Evolutionary conservation across 2,329 filamentous ascomycete species (phyloP), one percentile per base, ranked within the genome.

Genomic region (Aureobasidium sp.): DNA sequence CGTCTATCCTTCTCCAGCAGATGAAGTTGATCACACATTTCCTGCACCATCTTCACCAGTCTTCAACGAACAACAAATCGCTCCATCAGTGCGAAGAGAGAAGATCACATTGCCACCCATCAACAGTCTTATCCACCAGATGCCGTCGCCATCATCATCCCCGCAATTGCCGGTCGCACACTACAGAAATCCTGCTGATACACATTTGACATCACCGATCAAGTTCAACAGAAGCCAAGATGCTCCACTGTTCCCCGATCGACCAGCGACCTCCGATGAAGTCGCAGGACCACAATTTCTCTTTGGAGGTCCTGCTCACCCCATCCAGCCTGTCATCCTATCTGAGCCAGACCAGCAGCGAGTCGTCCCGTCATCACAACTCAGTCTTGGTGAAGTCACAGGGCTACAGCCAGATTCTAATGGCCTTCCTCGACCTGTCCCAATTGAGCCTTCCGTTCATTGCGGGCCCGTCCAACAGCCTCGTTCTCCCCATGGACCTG

Each of bases 1-100:
- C 13, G 58, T 49, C 25, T 60, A 60, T 31, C 58, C 58, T 8
- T 60, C 58, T 40, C 58, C 58, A 21, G 58, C 58, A 29, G 58
- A 60, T 7, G 58, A 60, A n/a, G 6, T 46, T 11, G n/a, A 37
- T 13, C 31, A 37, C 42, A 53, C 37, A 19, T 53, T 60, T 19
- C 15, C 49, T 11, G 11, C 19, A 19, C 46, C 46, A n/a, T 43
- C 45, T 35, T 54, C 58, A 54, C 58, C 58, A 37, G 27, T 46
- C 7, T 53, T 46, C 29, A n/a, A 38, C 11, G 33, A 54, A 17
- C 47, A 46, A 11, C 49, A 19, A n/a, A n/a, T 35, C 31, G 11
- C 46, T 17, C 21, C 25, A 7, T 58, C 43, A 21, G n/a, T 47
- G 17, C 23, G 19, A n/a, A 47, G n/a, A 4, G 57, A 25, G 21